phyloP scores from a whole-genome alignment of 2,329 filamentous ascomycete species.

The Mycosphaerella arachidis region DNA sequence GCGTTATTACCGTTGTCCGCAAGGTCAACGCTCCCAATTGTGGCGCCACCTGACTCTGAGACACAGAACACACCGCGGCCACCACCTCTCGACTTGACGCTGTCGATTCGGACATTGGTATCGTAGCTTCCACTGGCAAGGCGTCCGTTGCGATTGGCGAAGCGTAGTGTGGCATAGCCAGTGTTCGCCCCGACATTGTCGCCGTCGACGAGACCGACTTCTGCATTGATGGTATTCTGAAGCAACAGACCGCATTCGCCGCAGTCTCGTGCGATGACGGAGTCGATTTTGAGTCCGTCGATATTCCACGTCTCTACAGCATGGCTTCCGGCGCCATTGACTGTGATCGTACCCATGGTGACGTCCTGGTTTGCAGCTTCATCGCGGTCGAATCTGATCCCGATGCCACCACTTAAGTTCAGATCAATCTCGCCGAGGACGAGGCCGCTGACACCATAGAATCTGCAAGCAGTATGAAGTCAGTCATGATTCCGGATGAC shows the following conservation, averaged over 20 bases:
- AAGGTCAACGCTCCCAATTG: constrained; percentile 49
- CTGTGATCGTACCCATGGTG: constrained; percentile 49
- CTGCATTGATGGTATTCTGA: constrained; percentile 48
- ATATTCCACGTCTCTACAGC: constrained; percentile 60
- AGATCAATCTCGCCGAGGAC: constrained; percentile 51
- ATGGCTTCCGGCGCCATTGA: constrained; percentile 53
- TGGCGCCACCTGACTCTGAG: constrained; percentile 51
- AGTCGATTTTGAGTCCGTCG: constrained; percentile 49
- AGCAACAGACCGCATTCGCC: constrained; percentile 56
- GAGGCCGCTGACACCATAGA: constrained; percentile 50
- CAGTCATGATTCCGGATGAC: too few species aligned
- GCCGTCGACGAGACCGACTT: constrained; percentile 53
- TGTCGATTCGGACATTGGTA: constrained; percentile 52
- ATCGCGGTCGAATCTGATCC: constrained; percentile 57
- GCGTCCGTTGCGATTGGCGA: constrained; percentile 55
- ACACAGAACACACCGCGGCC: constrained; percentile 57
- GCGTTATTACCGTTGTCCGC: constrained; percentile 54
- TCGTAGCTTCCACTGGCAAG: constrained; percentile 46
- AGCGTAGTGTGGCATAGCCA: constrained; percentile 54
- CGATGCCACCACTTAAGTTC: constrained; percentile 52
- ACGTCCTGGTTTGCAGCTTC: constrained; percentile 50
- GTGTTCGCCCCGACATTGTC: constrained; percentile 51
- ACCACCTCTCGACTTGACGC: constrained; percentile 53
- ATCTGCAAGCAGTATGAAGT: constrained; percentile 31
- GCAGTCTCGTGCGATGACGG: constrained; percentile 51